Conservation (phyloP, 495 filamentous ascomycete species). For the Aspergillus taichungensis region DNA sequence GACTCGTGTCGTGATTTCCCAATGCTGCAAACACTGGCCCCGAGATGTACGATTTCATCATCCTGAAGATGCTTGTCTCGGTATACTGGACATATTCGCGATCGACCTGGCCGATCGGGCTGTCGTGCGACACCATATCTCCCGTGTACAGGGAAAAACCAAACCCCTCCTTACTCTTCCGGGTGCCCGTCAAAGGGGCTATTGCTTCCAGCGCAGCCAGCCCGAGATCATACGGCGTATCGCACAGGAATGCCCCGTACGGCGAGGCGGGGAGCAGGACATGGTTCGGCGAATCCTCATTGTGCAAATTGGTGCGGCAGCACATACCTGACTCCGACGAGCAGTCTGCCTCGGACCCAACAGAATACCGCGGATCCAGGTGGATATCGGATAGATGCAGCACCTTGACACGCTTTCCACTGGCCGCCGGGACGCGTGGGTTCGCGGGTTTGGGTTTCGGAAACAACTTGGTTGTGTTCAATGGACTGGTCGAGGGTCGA, state of each 20-base stretch:
- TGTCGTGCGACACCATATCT: slow-evolving; percentile 47
- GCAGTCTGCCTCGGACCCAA: slow-evolving; percentile 49
- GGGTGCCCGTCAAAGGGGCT: slow-evolving; percentile 47
- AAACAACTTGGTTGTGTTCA: slow-evolving; percentile 38
- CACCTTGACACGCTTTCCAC: slow-evolving; percentile 48
- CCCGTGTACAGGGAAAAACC: slow-evolving; percentile 48
- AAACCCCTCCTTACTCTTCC: slow-evolving; percentile 26
- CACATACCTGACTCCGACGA: slow-evolving; percentile 33
- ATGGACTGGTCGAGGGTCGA: slow-evolving; percentile 30
- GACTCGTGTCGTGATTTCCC: slow-evolving; percentile 49
- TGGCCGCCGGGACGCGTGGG: slow-evolving; percentile 30
- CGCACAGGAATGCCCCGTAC: slow-evolving; percentile 48
- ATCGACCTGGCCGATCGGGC: slow-evolving; percentile 31
- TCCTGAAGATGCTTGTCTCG: slow-evolving; percentile 40
- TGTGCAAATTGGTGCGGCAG: slow-evolving; percentile 40
- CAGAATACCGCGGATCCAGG: slow-evolving; percentile 48
- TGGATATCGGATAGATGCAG: slow-evolving; percentile 54
- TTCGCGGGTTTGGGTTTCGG: slow-evolving; percentile 48
- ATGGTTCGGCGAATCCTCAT: slow-evolving; percentile 20
- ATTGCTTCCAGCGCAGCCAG: slow-evolving; percentile 50
- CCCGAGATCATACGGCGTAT: slow-evolving; percentile 51
- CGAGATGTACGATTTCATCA: slow-evolving; percentile 48
- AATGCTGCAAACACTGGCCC: slow-evolving; percentile 47
- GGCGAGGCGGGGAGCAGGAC: slow-evolving; percentile 40
- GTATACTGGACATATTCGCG: slow-evolving; percentile 41